Conservation (phyloP, 2,329 filamentous ascomycete species). For the Aspergillus melleus region DNA sequence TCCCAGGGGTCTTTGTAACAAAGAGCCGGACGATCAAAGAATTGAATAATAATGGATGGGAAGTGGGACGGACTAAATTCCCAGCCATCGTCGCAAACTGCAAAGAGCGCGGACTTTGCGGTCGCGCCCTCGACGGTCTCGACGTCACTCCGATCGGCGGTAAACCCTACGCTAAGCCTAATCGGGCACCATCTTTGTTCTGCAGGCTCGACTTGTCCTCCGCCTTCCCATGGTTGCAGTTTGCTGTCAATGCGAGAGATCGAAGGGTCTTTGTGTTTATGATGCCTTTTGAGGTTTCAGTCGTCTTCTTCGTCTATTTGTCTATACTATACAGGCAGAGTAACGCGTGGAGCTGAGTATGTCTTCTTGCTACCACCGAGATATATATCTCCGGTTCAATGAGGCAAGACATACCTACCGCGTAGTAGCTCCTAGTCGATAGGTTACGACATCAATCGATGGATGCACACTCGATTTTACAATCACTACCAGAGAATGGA, state of each 20-base stretch:
- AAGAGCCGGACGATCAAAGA: background rate
- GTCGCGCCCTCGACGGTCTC: background rate
- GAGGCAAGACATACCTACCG: too few relatives aligned
- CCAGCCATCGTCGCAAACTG: background rate
- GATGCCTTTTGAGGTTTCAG: background rate
- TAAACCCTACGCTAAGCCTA: background rate
- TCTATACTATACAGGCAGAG: too few relatives aligned
- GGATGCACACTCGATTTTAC: too few relatives aligned
- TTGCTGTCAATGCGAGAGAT: background rate
- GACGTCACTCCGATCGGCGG: slow-evolving; percentile 3
- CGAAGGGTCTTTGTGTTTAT: background rate
- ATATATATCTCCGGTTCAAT: too few relatives aligned
- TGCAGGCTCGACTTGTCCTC: background rate
- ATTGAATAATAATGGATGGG: background rate
- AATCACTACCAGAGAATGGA: too few relatives aligned
- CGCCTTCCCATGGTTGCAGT: too few relatives aligned
- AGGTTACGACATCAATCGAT: too few relatives aligned
- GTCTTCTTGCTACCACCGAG: too few relatives aligned
- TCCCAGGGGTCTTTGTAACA: background rate
- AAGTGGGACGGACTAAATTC: background rate
- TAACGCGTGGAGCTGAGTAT: too few relatives aligned
- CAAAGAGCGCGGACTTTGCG: too few relatives aligned
- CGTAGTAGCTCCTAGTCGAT: too few relatives aligned
- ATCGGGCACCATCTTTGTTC: background rate
- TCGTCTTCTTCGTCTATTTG: too few relatives aligned